Base-by-base conservation (phyloP, 805 yeast species). In the Ogataea pilisensis region DNA sequence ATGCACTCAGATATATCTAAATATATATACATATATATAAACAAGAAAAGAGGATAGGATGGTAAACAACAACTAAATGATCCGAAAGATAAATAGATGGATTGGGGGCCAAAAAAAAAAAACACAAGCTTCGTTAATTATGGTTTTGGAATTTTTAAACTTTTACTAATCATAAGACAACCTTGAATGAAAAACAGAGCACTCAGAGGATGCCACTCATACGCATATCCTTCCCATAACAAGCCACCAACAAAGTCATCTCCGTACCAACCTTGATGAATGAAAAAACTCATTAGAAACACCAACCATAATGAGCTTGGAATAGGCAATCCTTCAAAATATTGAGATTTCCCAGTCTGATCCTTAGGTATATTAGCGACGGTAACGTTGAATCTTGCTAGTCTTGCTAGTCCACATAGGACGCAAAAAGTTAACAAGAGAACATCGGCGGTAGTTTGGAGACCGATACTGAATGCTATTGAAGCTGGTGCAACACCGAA, bases 401-500 rank as follows among this genome's bases (percentile, higher is more conserved):
- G 74, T 64, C 99, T 79, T 13, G 95, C 82, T 53, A 93, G 73
- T 0, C 98, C 98, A 66, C 98, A 90, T 40, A 91, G 73, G 2
- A 91, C 96, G 72, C 95, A 89, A 62, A 78, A 85, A 3, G 87
- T 73, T 46, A 93, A 73, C 18, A 85, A 59, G 44, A 87, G 69
- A 3, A 82, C 85, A 60, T 93, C 99, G 13, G 81, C 59, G 0
- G 95, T 84, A 5, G 96, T 70, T 56, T 86, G 86, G 60, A 90
- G 78, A 4, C 99, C 99, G 58, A 90, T 77, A 34, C 90, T 80
- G 62, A 89, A 93, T 4, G 95, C 99, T 61, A 87, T 82, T 13
- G 88, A 73, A 7, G 96, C 95, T 2, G 99, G 99, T 2, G 95
- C 90, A 26, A 91, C 96, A 47, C 97, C 95, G 61, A 93, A 93